Conservation (phyloP, 306 rosid species). For the Carpinus viminea region DNA sequence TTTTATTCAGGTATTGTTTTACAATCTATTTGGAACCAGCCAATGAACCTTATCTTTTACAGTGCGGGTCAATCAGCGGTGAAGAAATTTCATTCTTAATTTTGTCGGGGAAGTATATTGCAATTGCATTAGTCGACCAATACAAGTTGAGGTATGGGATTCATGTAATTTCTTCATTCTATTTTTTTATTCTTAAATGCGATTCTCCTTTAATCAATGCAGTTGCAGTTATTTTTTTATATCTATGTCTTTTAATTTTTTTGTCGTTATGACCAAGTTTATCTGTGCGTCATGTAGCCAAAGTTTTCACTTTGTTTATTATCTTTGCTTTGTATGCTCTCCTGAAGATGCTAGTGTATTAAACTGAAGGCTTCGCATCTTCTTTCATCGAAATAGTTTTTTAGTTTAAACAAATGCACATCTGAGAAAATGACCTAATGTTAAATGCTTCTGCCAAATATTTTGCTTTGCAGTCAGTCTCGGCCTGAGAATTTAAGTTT, state of each 20-base stretch:
- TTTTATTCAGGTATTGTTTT: not conserved
- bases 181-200: constrained; percentile 12
- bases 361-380: not conserved
- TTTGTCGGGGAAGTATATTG: constrained; percentile 76
- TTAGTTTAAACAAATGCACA: not conserved
- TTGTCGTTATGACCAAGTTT: constrained; percentile 13
- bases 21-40: constrained; percentile 22
- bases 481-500: constrained; percentile 52
- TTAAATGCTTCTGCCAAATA: constrained; percentile 36
- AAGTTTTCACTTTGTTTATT: not conserved
- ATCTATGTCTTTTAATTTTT: not conserved
- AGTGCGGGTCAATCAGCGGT: constrained; percentile 79
- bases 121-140: constrained; percentile 90
- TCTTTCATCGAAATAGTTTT: constrained; percentile 8
- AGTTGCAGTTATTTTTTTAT: constrained; percentile 1
- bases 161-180: constrained; percentile 15
- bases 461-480: constrained; percentile 54
- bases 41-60: constrained; percentile 49
- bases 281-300: not conserved
- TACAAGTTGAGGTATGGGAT: constrained; percentile 67
- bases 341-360: not conserved
- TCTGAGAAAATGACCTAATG: constrained; percentile 25
- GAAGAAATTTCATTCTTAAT: constrained; percentile 71
- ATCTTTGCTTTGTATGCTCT: not conserved
- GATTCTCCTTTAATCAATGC: constrained; percentile 6